Conservation (phyloP, 805 yeast genomes). For the Starmerella riodocensis region DNA sequence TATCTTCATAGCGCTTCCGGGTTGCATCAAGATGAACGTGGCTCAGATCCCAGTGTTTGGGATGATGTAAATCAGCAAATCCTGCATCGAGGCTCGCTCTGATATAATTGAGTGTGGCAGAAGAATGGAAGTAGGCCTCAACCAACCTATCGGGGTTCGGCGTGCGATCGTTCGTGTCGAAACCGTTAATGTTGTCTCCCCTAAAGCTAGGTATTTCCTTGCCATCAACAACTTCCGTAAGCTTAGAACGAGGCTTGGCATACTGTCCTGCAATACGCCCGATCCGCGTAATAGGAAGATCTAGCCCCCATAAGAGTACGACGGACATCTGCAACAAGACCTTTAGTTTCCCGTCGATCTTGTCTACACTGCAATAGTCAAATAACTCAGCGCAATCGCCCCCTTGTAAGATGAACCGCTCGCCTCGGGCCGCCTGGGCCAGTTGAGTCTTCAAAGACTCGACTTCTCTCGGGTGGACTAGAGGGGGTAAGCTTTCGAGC, state of each 20-base stretch:
- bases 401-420: conserved; percentile 34
- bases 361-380: conserved; percentile 32
- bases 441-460: conserved; percentile 27
- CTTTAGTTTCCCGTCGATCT: conserved; percentile 32
- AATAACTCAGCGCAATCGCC: conserved; percentile 36
- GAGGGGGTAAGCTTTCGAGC: conserved; percentile 32
- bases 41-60: conserved; percentile 32
- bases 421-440: conserved; percentile 32
- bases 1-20: conserved; percentile 30
- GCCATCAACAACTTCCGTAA: conserved; percentile 32
- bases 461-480: conserved; percentile 31
- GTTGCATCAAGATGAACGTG: conserved; percentile 30
- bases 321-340: conserved; percentile 33
- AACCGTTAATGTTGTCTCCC: conserved; percentile 35
- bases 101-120: conserved; percentile 33
- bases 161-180: conserved; percentile 28
- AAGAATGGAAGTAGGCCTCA: conserved; percentile 34
- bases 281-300: conserved; percentile 31
- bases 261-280: conserved; percentile 36
- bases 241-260: conserved; percentile 35
- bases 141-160: conserved; percentile 33
- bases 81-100: conserved; percentile 28
- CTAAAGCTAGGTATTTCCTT: conserved; percentile 32
- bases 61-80: conserved; percentile 32
- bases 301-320: conserved; percentile 34